Conservation (phyloP, 257 asterid species). For the Echites panduratus region DNA sequence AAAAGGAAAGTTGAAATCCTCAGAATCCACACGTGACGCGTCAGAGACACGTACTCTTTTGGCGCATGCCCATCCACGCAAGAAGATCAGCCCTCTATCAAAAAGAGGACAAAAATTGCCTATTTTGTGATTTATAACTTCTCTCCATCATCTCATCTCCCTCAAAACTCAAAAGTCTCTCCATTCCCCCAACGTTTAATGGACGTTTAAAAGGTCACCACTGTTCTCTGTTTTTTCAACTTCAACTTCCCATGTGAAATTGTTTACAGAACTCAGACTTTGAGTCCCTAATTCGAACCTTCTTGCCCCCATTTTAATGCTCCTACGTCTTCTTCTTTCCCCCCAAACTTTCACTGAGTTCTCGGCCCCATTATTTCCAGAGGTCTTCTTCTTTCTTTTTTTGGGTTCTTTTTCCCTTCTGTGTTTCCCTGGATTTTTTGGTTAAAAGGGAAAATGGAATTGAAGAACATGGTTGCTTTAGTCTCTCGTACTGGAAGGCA, state of each 20-base stretch:
- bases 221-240: not conserved
- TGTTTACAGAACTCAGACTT: not conserved
- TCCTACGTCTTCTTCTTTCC: not conserved
- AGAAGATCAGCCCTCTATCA: not conserved
- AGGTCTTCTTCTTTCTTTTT: not conserved
- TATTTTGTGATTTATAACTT: not conserved
- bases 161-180: not conserved
- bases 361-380: not conserved
- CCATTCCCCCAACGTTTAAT: not conserved
- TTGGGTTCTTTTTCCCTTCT: not conserved
- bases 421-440: not conserved
- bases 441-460: conserved; percentile 31
- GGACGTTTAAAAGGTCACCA: not conserved
- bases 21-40: not conserved
- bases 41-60: conserved; percentile 1
- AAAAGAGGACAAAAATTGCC: not conserved
- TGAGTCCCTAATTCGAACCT: not conserved
- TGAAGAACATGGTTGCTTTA: conserved; percentile 59
- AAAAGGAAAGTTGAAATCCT: too few species aligned
- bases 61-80: not conserved
- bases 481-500: conserved; percentile 80
- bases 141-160: not conserved
- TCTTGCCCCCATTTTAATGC: conserved; percentile 2
- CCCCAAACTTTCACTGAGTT: not conserved
- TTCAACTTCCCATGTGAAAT: conserved; percentile 5